These are phyloP conservation scores for Penicillium sp. DNA, from an alignment of 2,329 filamentous ascomycete genomes.

Conservation along the genomic window DNA sequence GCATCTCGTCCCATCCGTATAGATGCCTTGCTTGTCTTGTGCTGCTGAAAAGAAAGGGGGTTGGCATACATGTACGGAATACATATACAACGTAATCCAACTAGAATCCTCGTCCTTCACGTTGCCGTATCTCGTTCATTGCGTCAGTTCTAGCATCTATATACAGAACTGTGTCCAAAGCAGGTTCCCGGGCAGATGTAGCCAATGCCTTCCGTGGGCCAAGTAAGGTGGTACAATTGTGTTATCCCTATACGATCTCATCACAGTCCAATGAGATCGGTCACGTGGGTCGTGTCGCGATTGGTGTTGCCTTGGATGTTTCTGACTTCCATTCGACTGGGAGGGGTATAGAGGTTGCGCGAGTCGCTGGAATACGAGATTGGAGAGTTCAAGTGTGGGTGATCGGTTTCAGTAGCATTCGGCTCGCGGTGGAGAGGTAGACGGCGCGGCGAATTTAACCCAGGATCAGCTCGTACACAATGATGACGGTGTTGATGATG, in stretches of 20 bases:
- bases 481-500: slow-evolving; percentile 77
- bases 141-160: not conserved
- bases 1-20: not conserved
- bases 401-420: not conserved
- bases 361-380: not conserved
- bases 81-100: not conserved
- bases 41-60: not conserved
- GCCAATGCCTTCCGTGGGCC: not conserved
- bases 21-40: not conserved
- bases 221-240: not conserved
- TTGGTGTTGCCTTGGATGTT: not conserved
- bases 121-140: not conserved
- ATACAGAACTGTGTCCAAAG: not conserved
- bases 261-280: not conserved
- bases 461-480: slow-evolving; percentile 76
- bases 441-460: slow-evolving; percentile 54
- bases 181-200: not conserved
- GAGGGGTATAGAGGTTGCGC: not conserved
- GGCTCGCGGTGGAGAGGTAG: not conserved
- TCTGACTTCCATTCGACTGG: not conserved
- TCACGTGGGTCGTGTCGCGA: not conserved
- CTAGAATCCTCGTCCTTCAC: not conserved
- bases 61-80: not conserved
- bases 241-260: not conserved
- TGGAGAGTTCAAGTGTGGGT: not conserved